Conservation (phyloP, 2,329 filamentous ascomycete genomes). For the Arthroderma sp. region DNA sequence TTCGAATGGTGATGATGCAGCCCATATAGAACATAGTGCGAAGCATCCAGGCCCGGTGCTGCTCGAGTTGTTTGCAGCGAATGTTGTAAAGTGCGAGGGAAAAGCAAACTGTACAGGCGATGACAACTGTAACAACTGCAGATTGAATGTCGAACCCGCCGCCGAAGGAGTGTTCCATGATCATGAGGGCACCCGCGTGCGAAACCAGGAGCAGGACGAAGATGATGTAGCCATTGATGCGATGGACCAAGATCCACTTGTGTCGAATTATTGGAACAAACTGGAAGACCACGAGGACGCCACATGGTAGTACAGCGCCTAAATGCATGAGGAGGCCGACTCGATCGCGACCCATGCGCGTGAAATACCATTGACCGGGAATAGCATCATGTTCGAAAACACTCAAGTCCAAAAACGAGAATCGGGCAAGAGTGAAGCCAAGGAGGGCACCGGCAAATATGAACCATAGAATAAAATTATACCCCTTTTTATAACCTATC, state of each 20-base stretch:
- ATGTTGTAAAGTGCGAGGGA: slow-evolving; percentile 43
- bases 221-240: slow-evolving; percentile 48
- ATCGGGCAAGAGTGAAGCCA: slow-evolving; percentile 39
- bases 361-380: slow-evolving; percentile 37
- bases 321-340: slow-evolving; percentile 37
- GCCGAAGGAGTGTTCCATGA: slow-evolving; percentile 42
- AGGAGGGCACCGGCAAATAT: slow-evolving; percentile 38
- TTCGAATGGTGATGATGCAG: slow-evolving; percentile 19
- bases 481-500: slow-evolving; percentile 6
- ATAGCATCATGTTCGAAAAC: slow-evolving; percentile 16
- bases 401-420: slow-evolving; percentile 33
- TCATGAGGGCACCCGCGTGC: slow-evolving; percentile 43
- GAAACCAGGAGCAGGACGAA: slow-evolving; percentile 38
- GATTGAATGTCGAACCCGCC: slow-evolving; percentile 43
- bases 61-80: slow-evolving; percentile 49
- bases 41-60: slow-evolving; percentile 55
- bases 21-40: slow-evolving; percentile 39
- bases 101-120: slow-evolving; percentile 1
- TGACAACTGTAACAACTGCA: slow-evolving; percentile 22
- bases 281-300: slow-evolving; percentile 31
- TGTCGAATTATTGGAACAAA: slow-evolving; percentile 37
- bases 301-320: slow-evolving; percentile 21
- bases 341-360: slow-evolving; percentile 22
- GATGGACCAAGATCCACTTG: slow-evolving; percentile 43
- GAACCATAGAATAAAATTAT: slow-evolving; percentile 17